These are phyloP conservation scores for Curvularia spicifera DNA, from an alignment of 2,329 filamentous ascomycete species.

Conservation along the genomic window DNA sequence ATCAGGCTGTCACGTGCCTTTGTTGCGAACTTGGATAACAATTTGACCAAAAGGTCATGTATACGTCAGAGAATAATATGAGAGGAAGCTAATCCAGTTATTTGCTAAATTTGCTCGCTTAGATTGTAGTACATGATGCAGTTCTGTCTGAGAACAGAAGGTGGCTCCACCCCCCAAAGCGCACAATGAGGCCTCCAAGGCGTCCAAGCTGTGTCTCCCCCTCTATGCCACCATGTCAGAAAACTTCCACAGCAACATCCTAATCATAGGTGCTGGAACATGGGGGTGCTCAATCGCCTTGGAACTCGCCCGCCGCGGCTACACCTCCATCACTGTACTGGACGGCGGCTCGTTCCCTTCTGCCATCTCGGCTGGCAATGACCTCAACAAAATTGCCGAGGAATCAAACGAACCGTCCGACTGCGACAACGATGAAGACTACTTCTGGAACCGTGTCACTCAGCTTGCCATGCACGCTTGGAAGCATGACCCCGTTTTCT, in stretches of 20 bases:
- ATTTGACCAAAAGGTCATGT: not conserved
- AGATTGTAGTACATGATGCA: not conserved
- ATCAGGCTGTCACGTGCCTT: not conserved
- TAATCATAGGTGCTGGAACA: constrained; percentile 59
- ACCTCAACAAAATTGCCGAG: constrained; percentile 58
- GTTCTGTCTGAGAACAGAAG: constrained; percentile 10
- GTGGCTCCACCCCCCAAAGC: constrained; percentile 6
- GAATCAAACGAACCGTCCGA: constrained; percentile 34
- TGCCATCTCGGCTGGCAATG: constrained; percentile 56
- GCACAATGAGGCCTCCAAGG: constrained; percentile 10
- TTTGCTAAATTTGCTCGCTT: not conserved
- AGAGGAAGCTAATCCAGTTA: not conserved
- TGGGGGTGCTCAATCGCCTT: constrained; percentile 60
- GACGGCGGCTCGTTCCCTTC: constrained; percentile 55
- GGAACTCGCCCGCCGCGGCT: constrained; percentile 56
- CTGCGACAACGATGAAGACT: constrained; percentile 42
- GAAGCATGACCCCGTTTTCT: constrained; percentile 53
- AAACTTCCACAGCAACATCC: constrained; percentile 23
- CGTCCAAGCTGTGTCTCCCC: not conserved
- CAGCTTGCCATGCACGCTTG: constrained; percentile 52
- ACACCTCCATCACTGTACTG: constrained; percentile 55
- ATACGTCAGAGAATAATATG: not conserved
- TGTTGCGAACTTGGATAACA: not conserved
- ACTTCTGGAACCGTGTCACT: constrained; percentile 43
- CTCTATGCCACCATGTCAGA: constrained; percentile 8